phyloP scores from a whole-genome alignment of 2,329 filamentous ascomycete genomes.

The Chaetomiaceae sp. region DNA sequence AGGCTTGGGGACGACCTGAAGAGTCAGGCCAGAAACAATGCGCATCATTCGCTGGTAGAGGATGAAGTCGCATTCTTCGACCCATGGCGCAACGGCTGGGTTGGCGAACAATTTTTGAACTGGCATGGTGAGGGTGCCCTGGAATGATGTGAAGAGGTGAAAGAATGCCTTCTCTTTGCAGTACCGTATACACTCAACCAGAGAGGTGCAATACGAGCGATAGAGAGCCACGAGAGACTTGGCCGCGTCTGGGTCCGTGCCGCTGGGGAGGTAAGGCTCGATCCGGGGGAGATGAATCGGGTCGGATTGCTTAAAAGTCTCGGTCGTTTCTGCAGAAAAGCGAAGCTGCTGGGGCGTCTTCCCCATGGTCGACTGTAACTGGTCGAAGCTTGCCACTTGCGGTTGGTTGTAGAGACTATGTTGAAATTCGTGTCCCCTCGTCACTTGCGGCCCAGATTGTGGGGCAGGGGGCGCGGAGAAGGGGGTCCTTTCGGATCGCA shows the following conservation, averaged over 20 bases:
- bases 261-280: conserved; percentile 69
- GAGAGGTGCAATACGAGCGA: conserved; percentile 87
- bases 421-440: conserved; percentile 31
- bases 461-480: conserved; percentile 38
- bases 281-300: conserved; percentile 81
- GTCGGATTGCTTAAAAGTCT: conserved; percentile 58
- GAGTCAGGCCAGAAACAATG: conserved; percentile 79
- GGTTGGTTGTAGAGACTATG: conserved; percentile 58
- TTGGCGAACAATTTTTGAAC: conserved; percentile 89
- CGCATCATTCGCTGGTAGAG: conserved; percentile 97
- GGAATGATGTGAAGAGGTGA: conserved; percentile 89
- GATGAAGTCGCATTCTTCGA: conserved; percentile 89
- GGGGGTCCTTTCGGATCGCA: conserved; percentile 30
- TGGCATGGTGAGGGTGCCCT: conserved; percentile 92
- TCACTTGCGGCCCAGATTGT: conserved; percentile 28
- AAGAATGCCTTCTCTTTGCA: conserved; percentile 98
- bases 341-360: conserved; percentile 57
- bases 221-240: conserved; percentile 84
- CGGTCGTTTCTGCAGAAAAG: conserved; percentile 55
- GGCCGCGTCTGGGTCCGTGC: conserved; percentile 82
- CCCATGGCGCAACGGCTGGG: conserved; percentile 80
- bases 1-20: conserved; percentile 84
- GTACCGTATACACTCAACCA: conserved; percentile 92
- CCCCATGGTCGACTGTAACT: conserved; percentile 51
- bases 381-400: conserved; percentile 51